Percentiles rank a stretch among this genome's conserved stretches.
Evolutionary conservation across 2,329 filamentous ascomycete genomes (phyloP).

Genomic region (Claviceps pusilla): DNA sequence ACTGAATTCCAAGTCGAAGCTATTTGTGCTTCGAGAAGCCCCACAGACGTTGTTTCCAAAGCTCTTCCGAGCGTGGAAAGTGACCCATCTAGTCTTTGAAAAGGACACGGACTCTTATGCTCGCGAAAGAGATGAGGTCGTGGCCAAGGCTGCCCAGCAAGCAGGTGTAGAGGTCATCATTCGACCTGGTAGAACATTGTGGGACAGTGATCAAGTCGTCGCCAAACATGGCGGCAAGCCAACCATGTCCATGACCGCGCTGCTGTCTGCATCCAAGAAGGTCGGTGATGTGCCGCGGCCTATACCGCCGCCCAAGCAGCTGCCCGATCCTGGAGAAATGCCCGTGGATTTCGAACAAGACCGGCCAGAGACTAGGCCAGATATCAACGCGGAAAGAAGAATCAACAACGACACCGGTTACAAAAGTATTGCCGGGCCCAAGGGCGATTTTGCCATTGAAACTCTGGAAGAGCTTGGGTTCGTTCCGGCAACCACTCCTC

Average conservation of each 20-base stretch:
- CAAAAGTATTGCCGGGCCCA: conserved; percentile 46
- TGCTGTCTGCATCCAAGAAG: conserved; percentile 47
- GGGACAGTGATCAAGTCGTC: conserved; percentile 57
- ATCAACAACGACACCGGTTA: conserved; percentile 43
- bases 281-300: conserved; percentile 47
- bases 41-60: conserved; percentile 58
- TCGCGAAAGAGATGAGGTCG: conserved; percentile 43
- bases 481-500: conserved; percentile 46
- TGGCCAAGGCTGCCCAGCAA: conserved; percentile 43
- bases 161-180: conserved; percentile 56
- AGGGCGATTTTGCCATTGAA: conserved; percentile 54
- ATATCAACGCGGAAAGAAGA: conserved; percentile 45
- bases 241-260: conserved; percentile 58
- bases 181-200: conserved; percentile 51
- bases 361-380: conserved; percentile 32
- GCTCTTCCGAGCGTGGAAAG: conserved; percentile 56
- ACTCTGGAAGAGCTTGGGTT: conserved; percentile 58
- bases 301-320: conserved; percentile 38
- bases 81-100: conserved; percentile 65
- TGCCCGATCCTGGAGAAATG: conserved; percentile 53
- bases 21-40: conserved; percentile 57
- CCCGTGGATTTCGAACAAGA: conserved; percentile 43
- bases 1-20: conserved; percentile 54
- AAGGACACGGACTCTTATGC: conserved; percentile 65
- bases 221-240: conserved; percentile 50